Evolutionary conservation across 345 rosid species (phyloP).

Genomic region (Melaleuca alternifolia): DNA sequence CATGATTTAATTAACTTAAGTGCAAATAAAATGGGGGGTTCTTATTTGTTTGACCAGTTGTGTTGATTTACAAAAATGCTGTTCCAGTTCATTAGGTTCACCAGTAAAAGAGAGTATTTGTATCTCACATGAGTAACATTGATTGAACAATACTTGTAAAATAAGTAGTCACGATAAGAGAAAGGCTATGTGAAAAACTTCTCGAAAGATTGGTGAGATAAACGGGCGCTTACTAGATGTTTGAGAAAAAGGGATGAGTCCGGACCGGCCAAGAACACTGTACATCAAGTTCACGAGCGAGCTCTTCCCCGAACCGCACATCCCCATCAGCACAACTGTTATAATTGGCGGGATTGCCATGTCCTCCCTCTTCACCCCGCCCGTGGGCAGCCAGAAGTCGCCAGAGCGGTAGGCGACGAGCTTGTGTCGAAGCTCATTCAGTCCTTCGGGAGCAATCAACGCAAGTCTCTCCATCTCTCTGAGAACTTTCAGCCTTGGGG

Average conservation of each 20-base stretch:
- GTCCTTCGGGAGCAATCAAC: slow-evolving; percentile 31
- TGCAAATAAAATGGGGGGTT: neutral
- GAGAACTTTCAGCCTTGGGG: slow-evolving; percentile 29
- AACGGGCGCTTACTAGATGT: slow-evolving; percentile 3
- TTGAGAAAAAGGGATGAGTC: slow-evolving; percentile 40
- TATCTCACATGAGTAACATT: neutral
- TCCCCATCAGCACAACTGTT: slow-evolving; percentile 42
- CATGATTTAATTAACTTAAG: neutral
- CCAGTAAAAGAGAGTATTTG: neutral
- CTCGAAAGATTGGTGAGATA: neutral
- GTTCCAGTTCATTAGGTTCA: neutral
- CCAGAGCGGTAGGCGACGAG: slow-evolving; percentile 27
- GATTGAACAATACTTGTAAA: neutral
- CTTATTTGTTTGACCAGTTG: neutral
- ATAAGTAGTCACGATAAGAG: neutral
- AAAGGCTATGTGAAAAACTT: neutral
- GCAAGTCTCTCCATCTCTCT: slow-evolving; percentile 48
- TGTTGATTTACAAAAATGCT: too few species aligned
- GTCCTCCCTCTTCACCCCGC: slow-evolving; percentile 31
- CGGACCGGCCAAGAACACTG: slow-evolving; percentile 49
- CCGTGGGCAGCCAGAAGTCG: slow-evolving; percentile 43
- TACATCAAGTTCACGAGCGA: slow-evolving; percentile 53
- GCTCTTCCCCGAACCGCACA: slow-evolving; percentile 48
- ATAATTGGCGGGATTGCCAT: slow-evolving; percentile 33
- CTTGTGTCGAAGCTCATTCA: slow-evolving; percentile 40